Percentiles rank a stretch among this genome's conserved stretches.
Evolutionary conservation across 2,329 filamentous ascomycete genomes (phyloP).

Genomic region (Ascosphaera aggregata): DNA sequence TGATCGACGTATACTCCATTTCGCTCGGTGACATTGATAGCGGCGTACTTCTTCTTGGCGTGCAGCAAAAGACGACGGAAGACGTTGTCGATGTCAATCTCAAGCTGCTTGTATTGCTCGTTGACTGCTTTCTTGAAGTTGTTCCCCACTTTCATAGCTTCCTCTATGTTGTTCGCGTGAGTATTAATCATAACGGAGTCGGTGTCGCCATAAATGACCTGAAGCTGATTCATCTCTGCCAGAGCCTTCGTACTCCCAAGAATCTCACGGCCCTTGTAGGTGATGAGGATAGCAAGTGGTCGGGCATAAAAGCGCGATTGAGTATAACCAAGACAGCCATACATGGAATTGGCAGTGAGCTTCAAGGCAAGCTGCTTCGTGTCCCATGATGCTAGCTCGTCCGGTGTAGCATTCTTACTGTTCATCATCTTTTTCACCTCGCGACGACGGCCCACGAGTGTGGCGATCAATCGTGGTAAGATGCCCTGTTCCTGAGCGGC

Average conservation of each 20-base stretch:
- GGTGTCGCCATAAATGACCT: conserved; percentile 96
- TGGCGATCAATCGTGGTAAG: conserved; percentile 73
- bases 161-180: conserved; percentile 78
- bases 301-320: conserved; percentile 95
- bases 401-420: conserved; percentile 59
- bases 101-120: conserved; percentile 70
- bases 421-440: conserved; percentile 98
- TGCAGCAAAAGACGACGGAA: conserved; percentile 85
- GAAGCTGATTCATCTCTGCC: conserved; percentile 70
- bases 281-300: conserved; percentile 84
- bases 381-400: conserved; percentile 85
- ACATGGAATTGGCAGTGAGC: conserved; percentile 98
- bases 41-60: conserved; percentile 98
- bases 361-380: conserved; percentile 95
- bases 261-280: conserved; percentile 94
- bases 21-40: conserved; percentile 74
- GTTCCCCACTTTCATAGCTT: conserved; percentile 73
- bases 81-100: conserved; percentile 96
- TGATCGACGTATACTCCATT: conserved; percentile 83
- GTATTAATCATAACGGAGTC: conserved; percentile 99
- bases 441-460: conserved; percentile 65
- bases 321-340: conserved; percentile 90
- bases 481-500: conserved; percentile 57
- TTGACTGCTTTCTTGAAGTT: conserved; percentile 95
- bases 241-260: conserved; percentile 86